Percentiles rank a stretch among this genome's conserved stretches.
Conservation (phyloP, 2,329 filamentous ascomycete genomes). For the Celoporthe dispersa region DNA sequence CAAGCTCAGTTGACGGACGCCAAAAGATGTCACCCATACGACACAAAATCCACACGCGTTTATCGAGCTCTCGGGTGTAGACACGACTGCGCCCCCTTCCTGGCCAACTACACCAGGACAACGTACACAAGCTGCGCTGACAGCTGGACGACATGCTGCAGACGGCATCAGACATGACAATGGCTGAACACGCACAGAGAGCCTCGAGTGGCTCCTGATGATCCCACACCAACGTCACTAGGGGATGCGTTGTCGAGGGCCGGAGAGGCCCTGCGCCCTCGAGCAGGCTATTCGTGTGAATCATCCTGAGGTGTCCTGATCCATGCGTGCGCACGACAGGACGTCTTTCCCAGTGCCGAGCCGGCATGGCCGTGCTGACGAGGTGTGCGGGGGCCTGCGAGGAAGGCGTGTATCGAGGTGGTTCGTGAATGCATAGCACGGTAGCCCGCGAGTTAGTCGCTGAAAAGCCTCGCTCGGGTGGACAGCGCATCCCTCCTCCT, state of each 20-base stretch:
- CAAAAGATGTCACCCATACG: background rate
- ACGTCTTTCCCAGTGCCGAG: background rate
- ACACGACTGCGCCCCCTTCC: background rate
- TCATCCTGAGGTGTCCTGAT: background rate
- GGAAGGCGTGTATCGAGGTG: background rate
- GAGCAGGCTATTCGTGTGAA: background rate
- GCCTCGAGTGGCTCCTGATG: background rate
- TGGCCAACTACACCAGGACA: background rate
- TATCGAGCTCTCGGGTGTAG: background rate
- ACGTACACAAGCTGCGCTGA: constrained; percentile 1
- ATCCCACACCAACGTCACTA: constrained; percentile 5
- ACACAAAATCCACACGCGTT: background rate
- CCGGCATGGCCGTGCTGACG: constrained; percentile 7
- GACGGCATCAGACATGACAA: background rate
- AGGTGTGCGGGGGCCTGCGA: background rate
- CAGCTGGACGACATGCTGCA: constrained; percentile 1
- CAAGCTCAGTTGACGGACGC: background rate
- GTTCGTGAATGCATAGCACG: background rate
- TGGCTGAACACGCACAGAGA: background rate
- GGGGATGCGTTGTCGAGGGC: background rate
- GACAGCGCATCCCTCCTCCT: background rate
- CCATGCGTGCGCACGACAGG: background rate
- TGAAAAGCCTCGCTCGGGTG: background rate
- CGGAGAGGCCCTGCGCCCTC: background rate
- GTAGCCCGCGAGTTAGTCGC: background rate